These are phyloP conservation scores for Tephrocybe sp. DNA, from an alignment of 768 basidiomycete species.

Conservation along the genomic window DNA sequence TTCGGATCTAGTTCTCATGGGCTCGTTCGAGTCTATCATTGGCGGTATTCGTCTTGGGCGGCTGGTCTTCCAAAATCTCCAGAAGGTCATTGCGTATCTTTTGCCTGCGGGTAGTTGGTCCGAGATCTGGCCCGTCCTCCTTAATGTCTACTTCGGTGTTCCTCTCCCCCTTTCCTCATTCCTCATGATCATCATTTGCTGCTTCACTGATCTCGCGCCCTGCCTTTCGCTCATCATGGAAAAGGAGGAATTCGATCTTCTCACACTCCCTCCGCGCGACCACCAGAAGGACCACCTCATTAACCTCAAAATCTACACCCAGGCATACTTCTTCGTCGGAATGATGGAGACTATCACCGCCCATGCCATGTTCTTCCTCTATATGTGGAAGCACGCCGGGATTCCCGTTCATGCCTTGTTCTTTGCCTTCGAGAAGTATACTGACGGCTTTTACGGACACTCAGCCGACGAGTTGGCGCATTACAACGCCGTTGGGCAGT, in stretches of 20 bases:
- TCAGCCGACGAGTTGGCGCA: slow-evolving; percentile 26
- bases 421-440: slow-evolving; percentile 40
- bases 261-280: slow-evolving; percentile 15
- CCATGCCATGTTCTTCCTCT: slow-evolving; percentile 33
- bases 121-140: slow-evolving; percentile 54
- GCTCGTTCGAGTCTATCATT: slow-evolving; percentile 56
- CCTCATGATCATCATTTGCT: slow-evolving; percentile 18
- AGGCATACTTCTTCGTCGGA: slow-evolving; percentile 15
- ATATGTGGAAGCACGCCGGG: slow-evolving; percentile 34
- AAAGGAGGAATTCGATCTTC: slow-evolving; percentile 19
- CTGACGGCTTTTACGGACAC: slow-evolving; percentile 35
- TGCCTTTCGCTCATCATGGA: slow-evolving; percentile 18
- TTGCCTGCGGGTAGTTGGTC: slow-evolving; percentile 55
- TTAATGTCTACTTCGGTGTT: slow-evolving; percentile 58
- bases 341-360: slow-evolving; percentile 16
- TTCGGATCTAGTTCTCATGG: slow-evolving; percentile 40
- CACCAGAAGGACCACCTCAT: slow-evolving; percentile 17
- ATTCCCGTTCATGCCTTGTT: slow-evolving; percentile 38
- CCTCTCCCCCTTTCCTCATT: slow-evolving; percentile 52
- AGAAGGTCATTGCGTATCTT: slow-evolving; percentile 46
- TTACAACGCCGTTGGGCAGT: slow-evolving; percentile 42
- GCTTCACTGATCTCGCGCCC: slow-evolving; percentile 15
- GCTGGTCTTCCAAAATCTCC: slow-evolving; percentile 56
- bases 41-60: slow-evolving; percentile 59
- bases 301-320: slow-evolving; percentile 14